Evolutionary conservation across 352 stramenopile genomes (phyloP).

Genomic region (Phytophthora idaei): DNA sequence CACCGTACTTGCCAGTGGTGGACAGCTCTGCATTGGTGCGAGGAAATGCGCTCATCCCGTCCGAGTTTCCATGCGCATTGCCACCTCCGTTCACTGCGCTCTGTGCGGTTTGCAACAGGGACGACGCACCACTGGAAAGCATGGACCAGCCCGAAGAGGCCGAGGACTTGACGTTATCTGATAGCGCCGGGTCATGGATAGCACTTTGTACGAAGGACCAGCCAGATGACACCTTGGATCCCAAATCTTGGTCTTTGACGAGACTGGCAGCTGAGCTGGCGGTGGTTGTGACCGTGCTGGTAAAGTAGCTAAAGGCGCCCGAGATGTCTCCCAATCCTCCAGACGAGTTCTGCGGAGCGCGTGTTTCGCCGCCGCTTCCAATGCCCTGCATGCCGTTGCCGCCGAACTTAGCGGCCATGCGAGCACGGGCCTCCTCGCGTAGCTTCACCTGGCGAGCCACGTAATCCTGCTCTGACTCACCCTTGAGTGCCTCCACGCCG

Average conservation of each 20-base stretch:
- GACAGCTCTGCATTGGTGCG: conserved; percentile 63
- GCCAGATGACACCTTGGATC: conserved; percentile 75
- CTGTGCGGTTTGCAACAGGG: conserved; percentile 69
- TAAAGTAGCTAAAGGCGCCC: conserved; percentile 76
- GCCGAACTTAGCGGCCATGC: conserved; percentile 86
- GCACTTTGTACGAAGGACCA: conserved; percentile 82
- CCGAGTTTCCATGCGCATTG: conserved; percentile 13
- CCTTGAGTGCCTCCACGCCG: conserved; percentile 84
- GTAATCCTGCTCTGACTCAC: conserved; percentile 81
- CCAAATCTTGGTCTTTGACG: conserved; percentile 79
- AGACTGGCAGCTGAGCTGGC: conserved; percentile 68
- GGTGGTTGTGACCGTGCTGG: conserved; percentile 70
- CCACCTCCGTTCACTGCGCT: conserved; percentile 53
- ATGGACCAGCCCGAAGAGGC: conserved; percentile 76
- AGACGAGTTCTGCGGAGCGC: conserved; percentile 37
- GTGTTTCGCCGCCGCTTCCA: conserved; percentile 68
- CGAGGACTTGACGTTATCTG: conserved; percentile 81
- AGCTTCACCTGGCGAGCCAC: conserved; percentile 75
- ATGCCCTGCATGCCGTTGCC: conserved; percentile 79
- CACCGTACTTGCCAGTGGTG: conserved; percentile 68
- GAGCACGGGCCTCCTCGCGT: conserved; percentile 72
- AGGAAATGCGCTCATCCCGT: conserved; percentile 49
- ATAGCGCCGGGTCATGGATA: conserved; percentile 71
- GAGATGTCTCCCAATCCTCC: conserved; percentile 63
- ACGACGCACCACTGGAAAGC: conserved; percentile 67